Evolutionary conservation across 176 grass and related monocot species (phyloP).

Genomic region (Eremochloa ophiuroides): DNA sequence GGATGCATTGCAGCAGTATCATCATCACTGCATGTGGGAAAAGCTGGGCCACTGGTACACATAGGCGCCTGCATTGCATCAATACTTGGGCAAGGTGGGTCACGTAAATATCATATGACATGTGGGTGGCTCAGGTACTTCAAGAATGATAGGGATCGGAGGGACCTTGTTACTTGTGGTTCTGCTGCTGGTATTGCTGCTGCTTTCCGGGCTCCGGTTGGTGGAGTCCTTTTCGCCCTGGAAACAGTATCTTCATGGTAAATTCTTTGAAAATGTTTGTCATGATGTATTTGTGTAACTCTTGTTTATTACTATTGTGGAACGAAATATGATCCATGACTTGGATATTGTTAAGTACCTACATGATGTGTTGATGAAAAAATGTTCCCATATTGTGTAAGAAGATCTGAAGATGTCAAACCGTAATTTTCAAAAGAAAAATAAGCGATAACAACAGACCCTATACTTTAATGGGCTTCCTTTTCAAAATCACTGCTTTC

Average conservation of each 20-base stretch:
- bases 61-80: slow-evolving; percentile 85
- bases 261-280: slow-evolving; percentile 24
- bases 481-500: not conserved
- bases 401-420: slow-evolving; percentile 18
- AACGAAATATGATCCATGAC: not conserved
- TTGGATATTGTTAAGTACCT: not conserved
- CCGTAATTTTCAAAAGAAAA: not conserved
- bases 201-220: slow-evolving; percentile 85
- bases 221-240: slow-evolving; percentile 86
- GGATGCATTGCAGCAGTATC: slow-evolving; percentile 92
- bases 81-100: slow-evolving; percentile 83
- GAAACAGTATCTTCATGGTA: slow-evolving; percentile 97
- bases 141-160: slow-evolving; percentile 91
- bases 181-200: slow-evolving; percentile 84
- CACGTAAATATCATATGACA: slow-evolving; percentile 65
- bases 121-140: slow-evolving; percentile 87
- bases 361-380: not conserved
- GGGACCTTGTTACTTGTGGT: slow-evolving; percentile 91
- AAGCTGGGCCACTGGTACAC: slow-evolving; percentile 93
- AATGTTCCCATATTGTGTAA: not conserved
- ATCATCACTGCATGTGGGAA: slow-evolving; percentile 85
- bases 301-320: not conserved
- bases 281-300: not conserved
- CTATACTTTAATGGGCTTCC: not conserved
- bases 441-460: not conserved